phyloP scores from a whole-genome alignment of 2,329 filamentous ascomycete species.

The Cladosporium sp. region DNA sequence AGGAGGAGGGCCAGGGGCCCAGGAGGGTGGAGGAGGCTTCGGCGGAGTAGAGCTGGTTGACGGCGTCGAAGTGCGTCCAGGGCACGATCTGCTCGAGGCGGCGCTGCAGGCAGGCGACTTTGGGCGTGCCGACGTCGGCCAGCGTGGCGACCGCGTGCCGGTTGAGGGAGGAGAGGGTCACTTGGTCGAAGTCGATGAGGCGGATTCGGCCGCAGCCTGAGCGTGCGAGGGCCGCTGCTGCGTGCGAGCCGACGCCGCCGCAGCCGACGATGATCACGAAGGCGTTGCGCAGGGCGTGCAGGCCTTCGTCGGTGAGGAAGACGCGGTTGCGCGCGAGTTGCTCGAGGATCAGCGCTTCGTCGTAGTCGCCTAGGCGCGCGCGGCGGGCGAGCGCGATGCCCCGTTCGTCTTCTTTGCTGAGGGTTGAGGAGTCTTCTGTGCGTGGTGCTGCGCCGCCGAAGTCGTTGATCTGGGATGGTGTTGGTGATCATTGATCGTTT shows the following conservation, averaged over 20 bases:
- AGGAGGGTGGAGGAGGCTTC: slow-evolving; percentile 61
- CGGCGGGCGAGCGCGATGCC: slow-evolving; percentile 53
- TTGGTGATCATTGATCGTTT: not conserved
- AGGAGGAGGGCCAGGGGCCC: slow-evolving; percentile 51
- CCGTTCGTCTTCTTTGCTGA: slow-evolving; percentile 50
- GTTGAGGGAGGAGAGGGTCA: slow-evolving; percentile 88
- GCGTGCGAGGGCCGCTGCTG: slow-evolving; percentile 73
- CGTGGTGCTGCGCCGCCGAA: slow-evolving; percentile 48
- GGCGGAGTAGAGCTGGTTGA: slow-evolving; percentile 74
- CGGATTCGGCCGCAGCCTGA: slow-evolving; percentile 85
- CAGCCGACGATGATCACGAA: slow-evolving; percentile 89
- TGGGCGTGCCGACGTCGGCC: slow-evolving; percentile 86
- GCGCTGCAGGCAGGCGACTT: slow-evolving; percentile 76
- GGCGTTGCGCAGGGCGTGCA: slow-evolving; percentile 69
- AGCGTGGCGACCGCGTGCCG: slow-evolving; percentile 92
- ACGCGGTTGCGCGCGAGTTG: slow-evolving; percentile 89
- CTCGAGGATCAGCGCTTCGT: slow-evolving; percentile 81
- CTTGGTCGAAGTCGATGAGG: slow-evolving; percentile 95
- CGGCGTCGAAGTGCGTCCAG: slow-evolving; percentile 84
- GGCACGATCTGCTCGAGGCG: slow-evolving; percentile 80
- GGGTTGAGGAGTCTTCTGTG: slow-evolving; percentile 26
- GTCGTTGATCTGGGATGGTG: slow-evolving; percentile 49
- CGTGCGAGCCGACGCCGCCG: slow-evolving; percentile 92
- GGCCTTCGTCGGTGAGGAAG: slow-evolving; percentile 77
- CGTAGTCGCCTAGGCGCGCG: slow-evolving; percentile 58